Evolutionary conservation across 805 yeast genomes (phyloP).

Genomic region (Wickerhamomyces rabaulensis): DNA sequence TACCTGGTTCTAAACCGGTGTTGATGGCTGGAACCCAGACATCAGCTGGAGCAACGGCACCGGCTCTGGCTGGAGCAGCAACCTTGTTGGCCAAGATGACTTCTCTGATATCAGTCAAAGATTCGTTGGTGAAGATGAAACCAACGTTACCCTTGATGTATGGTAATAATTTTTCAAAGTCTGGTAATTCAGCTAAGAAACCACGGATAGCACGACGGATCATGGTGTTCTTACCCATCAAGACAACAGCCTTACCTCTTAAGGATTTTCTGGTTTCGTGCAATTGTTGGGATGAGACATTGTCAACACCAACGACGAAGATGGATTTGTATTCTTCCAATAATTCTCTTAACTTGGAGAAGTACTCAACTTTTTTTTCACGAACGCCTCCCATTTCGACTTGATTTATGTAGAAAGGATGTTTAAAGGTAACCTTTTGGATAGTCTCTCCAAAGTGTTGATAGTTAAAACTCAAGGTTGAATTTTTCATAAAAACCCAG

Average conservation of each 20-base stretch:
- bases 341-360: conserved; percentile 89
- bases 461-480: neutral
- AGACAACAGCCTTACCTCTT: conserved; percentile 90
- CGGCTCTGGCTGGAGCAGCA: conserved; percentile 99
- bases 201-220: conserved; percentile 99
- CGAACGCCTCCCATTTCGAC: conserved; percentile 99
- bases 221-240: conserved; percentile 99
- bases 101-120: conserved; percentile 90
- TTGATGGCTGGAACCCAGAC: conserved; percentile 98
- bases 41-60: conserved; percentile 98
- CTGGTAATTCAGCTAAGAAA: conserved; percentile 90
- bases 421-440: conserved; percentile 59
- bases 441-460: neutral
- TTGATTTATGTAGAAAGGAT: conserved; percentile 69
- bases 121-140: conserved; percentile 97
- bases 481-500: conserved; percentile 1
- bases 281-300: conserved; percentile 99
- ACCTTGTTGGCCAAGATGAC: conserved; percentile 85
- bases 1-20: conserved; percentile 99
- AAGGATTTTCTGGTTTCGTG: conserved; percentile 98
- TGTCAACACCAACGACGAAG: conserved; percentile 99
- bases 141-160: conserved; percentile 98
- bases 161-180: conserved; percentile 91
- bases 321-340: conserved; percentile 96
- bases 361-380: conserved; percentile 95